Percentiles rank a stretch among this genome's conserved stretches.
phyloP scores from a whole-genome alignment of 164 flowering plant genomes.

The Vitis rupestris region DNA sequence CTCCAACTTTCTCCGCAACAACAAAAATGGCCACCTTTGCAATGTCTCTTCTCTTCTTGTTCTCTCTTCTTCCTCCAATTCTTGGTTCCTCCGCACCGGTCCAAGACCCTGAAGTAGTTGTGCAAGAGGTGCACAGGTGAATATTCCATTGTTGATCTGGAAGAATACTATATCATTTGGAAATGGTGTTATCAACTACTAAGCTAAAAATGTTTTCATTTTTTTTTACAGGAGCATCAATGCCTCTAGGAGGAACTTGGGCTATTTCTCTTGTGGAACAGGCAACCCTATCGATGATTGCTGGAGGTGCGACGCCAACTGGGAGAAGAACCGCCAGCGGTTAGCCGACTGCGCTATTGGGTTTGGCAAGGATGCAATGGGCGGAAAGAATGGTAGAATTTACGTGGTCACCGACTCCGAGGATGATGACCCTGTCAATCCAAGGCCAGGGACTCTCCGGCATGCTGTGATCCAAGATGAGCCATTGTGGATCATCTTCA shows the following conservation, averaged over 20 bases:
- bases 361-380: slow-evolving; percentile 43
- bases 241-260: slow-evolving; percentile 45
- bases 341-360: slow-evolving; percentile 56
- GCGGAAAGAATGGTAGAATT: slow-evolving; percentile 40
- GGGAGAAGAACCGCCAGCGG: slow-evolving; percentile 42
- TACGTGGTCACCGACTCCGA: slow-evolving; percentile 45
- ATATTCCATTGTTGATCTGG: not conserved
- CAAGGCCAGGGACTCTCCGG: slow-evolving; percentile 42
- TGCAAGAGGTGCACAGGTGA: slow-evolving; percentile 37
- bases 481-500: slow-evolving; percentile 52
- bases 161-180: not conserved
- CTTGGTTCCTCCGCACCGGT: slow-evolving; percentile 22
- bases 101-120: slow-evolving; percentile 36
- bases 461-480: slow-evolving; percentile 49
- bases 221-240: slow-evolving; percentile 31
- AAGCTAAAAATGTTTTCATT: too few relatives aligned
- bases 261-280: slow-evolving; percentile 34
- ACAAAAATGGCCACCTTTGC: slow-evolving; percentile 12
- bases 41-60: slow-evolving; percentile 1
- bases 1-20: not conserved
- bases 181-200: not conserved
- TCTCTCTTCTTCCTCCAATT: slow-evolving; percentile 5
- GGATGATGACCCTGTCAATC: slow-evolving; percentile 40
- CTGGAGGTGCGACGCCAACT: slow-evolving; percentile 50
- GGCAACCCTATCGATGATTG: slow-evolving; percentile 62